Conservation (phyloP, 345 rosid species). For the Citrus sp. region DNA sequence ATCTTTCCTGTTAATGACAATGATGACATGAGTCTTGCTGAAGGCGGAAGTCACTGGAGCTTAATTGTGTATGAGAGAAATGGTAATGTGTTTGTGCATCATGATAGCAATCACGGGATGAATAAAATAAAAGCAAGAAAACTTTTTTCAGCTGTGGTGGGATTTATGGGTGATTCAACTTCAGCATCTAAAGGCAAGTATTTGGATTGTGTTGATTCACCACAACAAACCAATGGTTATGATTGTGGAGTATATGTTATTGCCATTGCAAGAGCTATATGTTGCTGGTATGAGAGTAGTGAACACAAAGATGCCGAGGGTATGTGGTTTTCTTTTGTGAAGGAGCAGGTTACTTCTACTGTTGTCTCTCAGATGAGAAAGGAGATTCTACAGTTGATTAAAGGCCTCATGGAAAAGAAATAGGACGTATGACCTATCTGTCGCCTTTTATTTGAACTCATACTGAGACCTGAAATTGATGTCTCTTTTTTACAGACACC, state of each 20-base stretch:
- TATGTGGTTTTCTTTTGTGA: slow-evolving; percentile 63
- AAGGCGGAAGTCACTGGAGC: slow-evolving; percentile 91
- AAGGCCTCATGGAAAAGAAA: slow-evolving; percentile 36
- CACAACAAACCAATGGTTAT: slow-evolving; percentile 61
- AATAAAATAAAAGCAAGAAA: slow-evolving; percentile 37
- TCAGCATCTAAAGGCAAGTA: slow-evolving; percentile 30
- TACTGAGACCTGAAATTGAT: background rate
- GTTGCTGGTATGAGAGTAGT: slow-evolving; percentile 43
- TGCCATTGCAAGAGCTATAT: slow-evolving; percentile 54
- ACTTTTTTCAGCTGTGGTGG: slow-evolving; percentile 42
- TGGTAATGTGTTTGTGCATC: slow-evolving; percentile 65
- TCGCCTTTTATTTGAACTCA: background rate
- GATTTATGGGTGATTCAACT: slow-evolving; percentile 29
- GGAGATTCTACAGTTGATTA: slow-evolving; percentile 57
- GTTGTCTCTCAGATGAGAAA: slow-evolving; percentile 43
- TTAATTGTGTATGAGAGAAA: slow-evolving; percentile 55
- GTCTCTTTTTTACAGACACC: background rate
- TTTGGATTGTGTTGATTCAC: slow-evolving; percentile 46
- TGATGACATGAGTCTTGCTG: slow-evolving; percentile 51
- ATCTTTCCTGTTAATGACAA: slow-evolving; percentile 79
- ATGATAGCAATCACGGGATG: slow-evolving; percentile 52
- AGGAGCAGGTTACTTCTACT: slow-evolving; percentile 51
- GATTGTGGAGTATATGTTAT: slow-evolving; percentile 74
- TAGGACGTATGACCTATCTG: slow-evolving; percentile 6
- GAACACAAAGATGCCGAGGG: slow-evolving; percentile 25